Percentiles rank a stretch among this genome's conserved stretches.
phyloP scores from a whole-genome alignment of 148 eudicot genomes.

The Camellia japonica region DNA sequence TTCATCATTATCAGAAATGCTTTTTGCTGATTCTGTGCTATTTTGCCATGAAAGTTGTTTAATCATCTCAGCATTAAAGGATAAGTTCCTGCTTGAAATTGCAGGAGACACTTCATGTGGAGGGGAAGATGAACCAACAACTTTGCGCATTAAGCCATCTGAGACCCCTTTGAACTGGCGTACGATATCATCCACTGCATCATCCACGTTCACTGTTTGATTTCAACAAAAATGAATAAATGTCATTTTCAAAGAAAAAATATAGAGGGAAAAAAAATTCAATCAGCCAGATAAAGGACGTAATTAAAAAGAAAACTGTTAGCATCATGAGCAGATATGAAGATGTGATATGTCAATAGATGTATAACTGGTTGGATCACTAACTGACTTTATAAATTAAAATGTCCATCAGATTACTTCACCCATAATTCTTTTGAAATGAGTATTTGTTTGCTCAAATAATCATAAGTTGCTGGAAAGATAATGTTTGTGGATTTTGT shows the following conservation, averaged over 20 bases:
- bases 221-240: slow-evolving; percentile 5
- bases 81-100: slow-evolving; percentile 42
- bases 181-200: slow-evolving; percentile 93
- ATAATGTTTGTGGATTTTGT: too few species aligned
- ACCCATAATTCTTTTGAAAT: too few species aligned
- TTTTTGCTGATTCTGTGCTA: slow-evolving; percentile 47
- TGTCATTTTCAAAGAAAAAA: background rate
- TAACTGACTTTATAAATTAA: too few species aligned
- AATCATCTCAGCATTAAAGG: slow-evolving; percentile 55
- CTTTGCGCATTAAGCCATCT: slow-evolving; percentile 76
- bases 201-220: slow-evolving; percentile 81
- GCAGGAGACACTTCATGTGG: slow-evolving; percentile 35
- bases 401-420: too few species aligned
- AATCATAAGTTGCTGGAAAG: too few species aligned
- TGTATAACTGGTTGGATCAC: too few species aligned
- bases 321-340: background rate
- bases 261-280: background rate
- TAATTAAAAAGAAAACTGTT: too few species aligned
- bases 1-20: slow-evolving; percentile 64
- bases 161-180: slow-evolving; percentile 95
- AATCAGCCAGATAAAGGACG: background rate
- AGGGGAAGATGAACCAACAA: slow-evolving; percentile 55
- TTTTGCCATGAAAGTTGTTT: slow-evolving; percentile 44
- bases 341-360: background rate
- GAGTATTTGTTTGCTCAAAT: too few species aligned